phyloP scores from a whole-genome alignment of 805 yeast genomes.

The Kluyveromyces aestuarii region DNA sequence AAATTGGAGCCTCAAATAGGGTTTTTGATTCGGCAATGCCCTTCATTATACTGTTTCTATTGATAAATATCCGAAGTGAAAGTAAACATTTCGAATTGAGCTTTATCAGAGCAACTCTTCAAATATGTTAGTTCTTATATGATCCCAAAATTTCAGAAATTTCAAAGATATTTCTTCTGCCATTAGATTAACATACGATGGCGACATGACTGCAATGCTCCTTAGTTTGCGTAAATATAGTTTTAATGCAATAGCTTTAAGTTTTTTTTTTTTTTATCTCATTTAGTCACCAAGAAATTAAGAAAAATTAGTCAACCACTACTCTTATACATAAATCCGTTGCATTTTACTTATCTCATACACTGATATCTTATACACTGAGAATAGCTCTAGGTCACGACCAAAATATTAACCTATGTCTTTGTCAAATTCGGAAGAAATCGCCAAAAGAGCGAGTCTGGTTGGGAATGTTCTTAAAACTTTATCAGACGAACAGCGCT shows the following conservation, averaged over 20 bases:
- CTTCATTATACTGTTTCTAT: constrained; percentile 1
- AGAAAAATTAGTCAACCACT: background rate
- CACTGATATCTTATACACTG: background rate
- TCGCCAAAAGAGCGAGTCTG: constrained; percentile 72
- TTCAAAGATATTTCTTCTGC: no score
- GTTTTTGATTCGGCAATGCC: constrained; percentile 5
- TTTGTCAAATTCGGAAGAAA: constrained; percentile 46
- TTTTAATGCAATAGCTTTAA: background rate
- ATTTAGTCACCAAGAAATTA: background rate
- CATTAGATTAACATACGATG: background rate
- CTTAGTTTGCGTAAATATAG: no score
- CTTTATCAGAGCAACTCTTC: background rate
- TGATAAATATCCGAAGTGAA: background rate
- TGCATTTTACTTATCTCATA: no score
- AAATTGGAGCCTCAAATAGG: constrained; percentile 25
- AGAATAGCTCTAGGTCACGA: background rate
- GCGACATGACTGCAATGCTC: background rate
- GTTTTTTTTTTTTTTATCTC: background rate
- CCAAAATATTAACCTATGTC: background rate
- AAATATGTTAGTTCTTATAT: background rate
- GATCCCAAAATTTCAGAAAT: background rate
- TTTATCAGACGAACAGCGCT: constrained; percentile 61
- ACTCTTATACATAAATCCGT: background rate
- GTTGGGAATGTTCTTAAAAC: constrained; percentile 83
- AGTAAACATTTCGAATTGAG: background rate